Conservation (phyloP, 805 yeast genomes). For the Cyberlindnera nakhonratchasimensis region DNA sequence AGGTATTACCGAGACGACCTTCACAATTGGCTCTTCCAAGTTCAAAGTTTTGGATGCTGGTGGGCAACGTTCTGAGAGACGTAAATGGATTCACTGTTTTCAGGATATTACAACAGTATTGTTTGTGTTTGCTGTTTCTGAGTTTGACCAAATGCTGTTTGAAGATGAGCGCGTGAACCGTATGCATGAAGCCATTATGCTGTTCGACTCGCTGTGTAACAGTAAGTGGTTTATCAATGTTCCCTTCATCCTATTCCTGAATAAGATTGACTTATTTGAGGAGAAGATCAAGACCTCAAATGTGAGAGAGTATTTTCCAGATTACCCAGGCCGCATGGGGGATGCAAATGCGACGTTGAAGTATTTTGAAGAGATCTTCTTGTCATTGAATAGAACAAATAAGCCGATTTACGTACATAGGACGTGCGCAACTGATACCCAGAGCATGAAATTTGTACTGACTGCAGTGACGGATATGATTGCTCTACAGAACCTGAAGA, state of each 20-base stretch:
- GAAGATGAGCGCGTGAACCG: conserved; percentile 89
- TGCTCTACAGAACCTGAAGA: conserved; percentile 74
- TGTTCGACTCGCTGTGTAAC: conserved; percentile 81
- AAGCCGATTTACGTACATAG: conserved; percentile 85
- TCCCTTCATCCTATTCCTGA: conserved; percentile 84
- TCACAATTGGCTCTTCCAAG: conserved; percentile 60
- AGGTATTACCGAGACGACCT: conserved; percentile 86
- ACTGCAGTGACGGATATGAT: conserved; percentile 92
- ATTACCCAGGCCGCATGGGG: conserved; percentile 61
- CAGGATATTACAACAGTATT: conserved; percentile 85
- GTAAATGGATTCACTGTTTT: conserved; percentile 94
- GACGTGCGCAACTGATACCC: conserved; percentile 94
- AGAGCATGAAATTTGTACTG: conserved; percentile 84
- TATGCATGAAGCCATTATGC: conserved; percentile 82
- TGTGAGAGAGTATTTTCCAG: conserved; percentile 71
- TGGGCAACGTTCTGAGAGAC: conserved; percentile 88
- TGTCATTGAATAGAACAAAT: conserved; percentile 56
- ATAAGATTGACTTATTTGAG: conserved; percentile 81
- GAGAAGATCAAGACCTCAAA: conserved; percentile 66
- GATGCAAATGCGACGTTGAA: conserved; percentile 64
- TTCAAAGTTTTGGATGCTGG: conserved; percentile 92
- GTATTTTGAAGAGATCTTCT: conserved; percentile 67
- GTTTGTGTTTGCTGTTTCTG: conserved; percentile 86
- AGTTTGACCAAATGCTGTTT: conserved; percentile 86
- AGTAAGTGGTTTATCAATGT: conserved; percentile 82